Evolutionary conservation across 176 grass and related monocot species (phyloP).

Genomic region (Pontederia paniculata): DNA sequence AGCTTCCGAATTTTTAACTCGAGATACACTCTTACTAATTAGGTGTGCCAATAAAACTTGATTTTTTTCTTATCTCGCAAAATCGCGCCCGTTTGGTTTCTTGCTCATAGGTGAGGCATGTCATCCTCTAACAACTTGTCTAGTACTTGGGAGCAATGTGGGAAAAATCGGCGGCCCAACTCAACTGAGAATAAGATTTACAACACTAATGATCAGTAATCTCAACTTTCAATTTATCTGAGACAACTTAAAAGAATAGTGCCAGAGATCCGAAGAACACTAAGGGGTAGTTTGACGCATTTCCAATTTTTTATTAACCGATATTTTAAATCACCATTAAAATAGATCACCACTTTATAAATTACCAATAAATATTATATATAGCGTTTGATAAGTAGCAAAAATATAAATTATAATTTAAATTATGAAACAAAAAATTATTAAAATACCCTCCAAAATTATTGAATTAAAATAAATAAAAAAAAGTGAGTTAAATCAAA

Average conservation of each 20-base stretch:
- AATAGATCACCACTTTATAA: no score
- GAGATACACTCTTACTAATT: slow-evolving; percentile 19
- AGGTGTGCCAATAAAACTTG: no score
- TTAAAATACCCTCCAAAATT: no score
- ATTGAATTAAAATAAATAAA: no score
- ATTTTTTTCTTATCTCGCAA: slow-evolving; percentile 10
- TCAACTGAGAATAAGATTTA: slow-evolving; percentile 44
- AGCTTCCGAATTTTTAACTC: slow-evolving; percentile 3
- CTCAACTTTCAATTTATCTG: neutral
- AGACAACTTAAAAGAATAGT: neutral
- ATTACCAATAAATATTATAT: no score
- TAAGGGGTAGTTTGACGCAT: no score
- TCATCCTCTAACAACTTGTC: slow-evolving; percentile 78
- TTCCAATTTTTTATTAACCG: no score
- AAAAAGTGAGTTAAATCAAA: no score
- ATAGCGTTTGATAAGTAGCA: no score
- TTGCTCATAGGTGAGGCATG: slow-evolving; percentile 46
- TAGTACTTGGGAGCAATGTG: slow-evolving; percentile 75
- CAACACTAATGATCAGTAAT: neutral
- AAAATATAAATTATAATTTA: no score
- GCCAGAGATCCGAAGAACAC: slow-evolving; percentile 14
- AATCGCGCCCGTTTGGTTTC: slow-evolving; percentile 50
- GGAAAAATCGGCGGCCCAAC: slow-evolving; percentile 64
- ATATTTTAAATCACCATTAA: no score
- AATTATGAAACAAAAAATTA: no score